Evolutionary conservation across 768 basidiomycete species (phyloP), one percentile per base, ranked within the genome.

Genomic region (Mycena leptocephala): DNA sequence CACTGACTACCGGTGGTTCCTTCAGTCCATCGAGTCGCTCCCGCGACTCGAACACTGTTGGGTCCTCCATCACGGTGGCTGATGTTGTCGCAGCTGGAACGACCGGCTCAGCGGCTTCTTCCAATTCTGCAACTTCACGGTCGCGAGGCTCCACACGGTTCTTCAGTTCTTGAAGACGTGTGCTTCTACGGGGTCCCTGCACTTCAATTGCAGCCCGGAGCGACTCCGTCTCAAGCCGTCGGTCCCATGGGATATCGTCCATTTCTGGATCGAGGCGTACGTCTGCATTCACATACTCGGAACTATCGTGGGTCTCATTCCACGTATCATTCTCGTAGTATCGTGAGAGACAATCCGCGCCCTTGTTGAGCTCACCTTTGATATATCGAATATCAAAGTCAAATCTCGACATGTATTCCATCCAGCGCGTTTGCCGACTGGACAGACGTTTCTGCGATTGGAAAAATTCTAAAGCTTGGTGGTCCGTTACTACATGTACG

Each of bases 241-340:
- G 33, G 13, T 72, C 41, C 1, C 18, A n/a, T 2, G 82, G 79
- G 5, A 84, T 56, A 37, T 83, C 79, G 3, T 84, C 79, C 3
- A 74, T 75, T 0, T 41, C 43, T 0, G 77, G 80, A 37, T 84
- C 81, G 1, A 85, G 74, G 7, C 46, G 35, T 4, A 53, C 33
- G 46, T 85, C 81, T 0, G 77, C 81, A 3, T 77, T 48, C 0
- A 83, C 80, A 67, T 83, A 84, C 0, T 85, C 80, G 20, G 77
- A 39, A 9, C 53, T n/a, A n/a, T n/a, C n/a, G n/a, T n/a, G n/a
- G n/a, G n/a, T n/a, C n/a, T n/a, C n/a, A n/a, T n/a, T n/a, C n/a
- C n/a, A n/a, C n/a, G n/a, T n/a, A n/a, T n/a, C n/a, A n/a, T n/a
- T n/a, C n/a, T n/a, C n/a, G n/a, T n/a, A n/a, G n/a, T n/a, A n/a